Evolutionary conservation across 2,329 filamentous ascomycete species (phyloP), one percentile per base, ranked within the genome.

Genomic region (Apiospora saccharicola): DNA sequence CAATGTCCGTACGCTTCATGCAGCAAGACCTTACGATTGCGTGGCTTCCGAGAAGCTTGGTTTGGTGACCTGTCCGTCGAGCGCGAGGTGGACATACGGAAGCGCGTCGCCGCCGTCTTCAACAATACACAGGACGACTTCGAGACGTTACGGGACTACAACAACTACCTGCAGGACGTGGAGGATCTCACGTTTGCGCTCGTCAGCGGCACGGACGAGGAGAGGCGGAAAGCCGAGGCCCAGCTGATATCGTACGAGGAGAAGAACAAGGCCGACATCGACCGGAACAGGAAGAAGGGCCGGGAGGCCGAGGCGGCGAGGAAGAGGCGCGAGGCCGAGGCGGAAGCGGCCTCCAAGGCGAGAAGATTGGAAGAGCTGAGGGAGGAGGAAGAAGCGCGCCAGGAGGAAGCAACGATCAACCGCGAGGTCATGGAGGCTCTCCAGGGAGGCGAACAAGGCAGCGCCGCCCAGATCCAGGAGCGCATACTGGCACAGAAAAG

Each of bases 101-200:
- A 91, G 73, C 88, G 94, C 71, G 94, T 98, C 2, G 91, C 91
- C 3, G 85, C 84, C 72, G 93, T 96, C 13, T 96, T 98, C 82
- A 98, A 98, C 84, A 92, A 94, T 78, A 87, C 90, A 24, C 92
- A 98, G 83, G 94, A 96, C 74, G 96, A 99, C 81, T 99, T 99
- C 78, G 93, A 97, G 82, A 91, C 90, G 1, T 87, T 98, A 73
- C 85, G 90, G 61, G 93, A 91, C 79, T 99, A 92, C 86, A 98
- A 99, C 83, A 92, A 98, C 82, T 98, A 98, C 84, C 90, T 99
- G 16, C 94, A 98, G 83, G 91, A 94, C 79, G 94, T 98, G 51
- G 96, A 99, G 85, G 91, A 93, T 75, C 89, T 98, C 74, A 95
- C 95, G 1, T 95, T 95, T 83, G 96, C 98, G 80, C 87, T 99